These are phyloP conservation scores for Curvularia eragrostidis DNA, from an alignment of 2,329 filamentous ascomycete genomes.

Conservation along the genomic window DNA sequence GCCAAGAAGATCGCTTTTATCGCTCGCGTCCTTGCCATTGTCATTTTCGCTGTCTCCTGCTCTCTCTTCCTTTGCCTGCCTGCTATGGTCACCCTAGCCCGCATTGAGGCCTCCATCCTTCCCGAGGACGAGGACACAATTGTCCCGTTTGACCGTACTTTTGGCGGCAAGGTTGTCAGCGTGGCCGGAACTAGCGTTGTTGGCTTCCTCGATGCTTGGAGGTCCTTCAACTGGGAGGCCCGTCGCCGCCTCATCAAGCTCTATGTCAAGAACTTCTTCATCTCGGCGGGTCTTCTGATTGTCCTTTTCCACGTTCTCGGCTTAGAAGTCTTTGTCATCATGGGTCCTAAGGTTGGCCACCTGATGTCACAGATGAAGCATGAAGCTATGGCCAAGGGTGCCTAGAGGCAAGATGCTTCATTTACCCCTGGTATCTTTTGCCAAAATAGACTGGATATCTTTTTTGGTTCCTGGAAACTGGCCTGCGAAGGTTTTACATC, in stretches of 20 bases:
- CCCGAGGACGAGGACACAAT: constrained; percentile 82
- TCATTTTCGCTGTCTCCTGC: constrained; percentile 55
- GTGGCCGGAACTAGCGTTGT: constrained; percentile 75
- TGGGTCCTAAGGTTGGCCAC: constrained; percentile 45
- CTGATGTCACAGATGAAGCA: constrained; percentile 27
- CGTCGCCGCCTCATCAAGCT: constrained; percentile 77
- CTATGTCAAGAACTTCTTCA: constrained; percentile 72
- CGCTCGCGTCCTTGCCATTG: constrained; percentile 53
- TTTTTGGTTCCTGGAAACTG: not conserved
- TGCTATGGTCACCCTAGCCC: constrained; percentile 75
- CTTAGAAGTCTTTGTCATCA: constrained; percentile 60
- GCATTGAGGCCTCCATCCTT: constrained; percentile 86
- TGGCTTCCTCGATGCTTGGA: constrained; percentile 78
- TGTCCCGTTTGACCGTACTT: constrained; percentile 88
- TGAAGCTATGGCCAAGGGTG: constrained; percentile 17
- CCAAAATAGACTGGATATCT: constrained; percentile 1
- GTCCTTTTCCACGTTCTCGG: constrained; percentile 59
- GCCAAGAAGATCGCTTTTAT: constrained; percentile 39
- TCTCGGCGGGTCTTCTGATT: constrained; percentile 57
- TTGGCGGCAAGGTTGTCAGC: constrained; percentile 78
- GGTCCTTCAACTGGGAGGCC: constrained; percentile 74
- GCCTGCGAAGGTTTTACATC: not conserved
- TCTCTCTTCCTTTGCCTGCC: constrained; percentile 78
- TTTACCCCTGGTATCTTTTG: not conserved
- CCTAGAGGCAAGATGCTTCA: not conserved